Evolutionary conservation across 1,139 yeast genomes (phyloP).

Genomic region (Yamadazyma buinensis): DNA sequence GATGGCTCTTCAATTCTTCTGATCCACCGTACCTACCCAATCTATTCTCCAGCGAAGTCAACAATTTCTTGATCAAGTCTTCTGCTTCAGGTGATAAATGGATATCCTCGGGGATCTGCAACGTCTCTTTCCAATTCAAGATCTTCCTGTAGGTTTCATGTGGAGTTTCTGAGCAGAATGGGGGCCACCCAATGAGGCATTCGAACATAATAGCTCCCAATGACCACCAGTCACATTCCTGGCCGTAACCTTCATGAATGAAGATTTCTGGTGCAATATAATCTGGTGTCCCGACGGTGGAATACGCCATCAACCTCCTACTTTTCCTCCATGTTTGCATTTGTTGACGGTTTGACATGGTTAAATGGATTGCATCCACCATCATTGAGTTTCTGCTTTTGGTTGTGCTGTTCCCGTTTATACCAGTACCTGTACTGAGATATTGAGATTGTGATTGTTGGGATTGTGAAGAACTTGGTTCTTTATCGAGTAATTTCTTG

Average conservation of each 20-base stretch:
- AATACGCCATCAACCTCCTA: constrained; percentile 93
- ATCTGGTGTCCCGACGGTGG: constrained; percentile 98
- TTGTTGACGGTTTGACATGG: constrained; percentile 94
- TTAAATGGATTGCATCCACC: constrained; percentile 93
- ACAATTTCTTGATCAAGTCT: constrained; percentile 77
- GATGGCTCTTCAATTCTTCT: constrained; percentile 86
- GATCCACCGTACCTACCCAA: constrained; percentile 94
- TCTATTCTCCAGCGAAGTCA: constrained; percentile 82
- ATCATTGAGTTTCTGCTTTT: constrained; percentile 69
- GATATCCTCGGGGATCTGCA: constrained; percentile 92
- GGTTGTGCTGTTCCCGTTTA: constrained; percentile 11
- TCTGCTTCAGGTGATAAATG: constrained; percentile 93
- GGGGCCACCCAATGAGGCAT: constrained; percentile 99
- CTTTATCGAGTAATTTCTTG: constrained; percentile 66
- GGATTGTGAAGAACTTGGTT: constrained; percentile 19
- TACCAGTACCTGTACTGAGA: too few species aligned
- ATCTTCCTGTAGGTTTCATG: constrained; percentile 96
- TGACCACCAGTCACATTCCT: constrained; percentile 99
- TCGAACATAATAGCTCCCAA: constrained; percentile 98
- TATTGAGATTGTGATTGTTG: constrained; percentile 9
- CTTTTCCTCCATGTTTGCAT: constrained; percentile 99
- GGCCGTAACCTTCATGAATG: constrained; percentile 96
- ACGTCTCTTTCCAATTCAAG: constrained; percentile 89
- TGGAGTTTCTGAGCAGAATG: constrained; percentile 98
- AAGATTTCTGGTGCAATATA: constrained; percentile 98